Percentiles rank a stretch among this genome's conserved stretches.
These are phyloP conservation scores for Fusarium vanettenii DNA, from an alignment of 2,329 filamentous ascomycete species.

Conservation along the genomic window DNA sequence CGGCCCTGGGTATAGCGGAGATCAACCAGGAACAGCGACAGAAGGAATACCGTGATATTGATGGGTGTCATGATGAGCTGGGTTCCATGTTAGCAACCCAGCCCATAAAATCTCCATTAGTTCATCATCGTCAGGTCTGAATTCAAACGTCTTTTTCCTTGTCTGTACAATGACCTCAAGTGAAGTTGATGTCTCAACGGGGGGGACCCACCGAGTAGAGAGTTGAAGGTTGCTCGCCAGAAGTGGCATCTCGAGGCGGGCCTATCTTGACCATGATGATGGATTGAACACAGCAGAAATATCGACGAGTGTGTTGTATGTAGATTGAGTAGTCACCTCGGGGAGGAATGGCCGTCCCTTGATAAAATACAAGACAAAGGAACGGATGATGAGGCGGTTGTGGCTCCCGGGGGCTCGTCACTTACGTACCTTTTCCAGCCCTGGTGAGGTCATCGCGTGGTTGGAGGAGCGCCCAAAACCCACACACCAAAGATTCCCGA, in stretches of 20 bases:
- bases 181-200: not conserved
- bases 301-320: not conserved
- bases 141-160: not conserved
- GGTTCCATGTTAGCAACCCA: slow-evolving; percentile 16
- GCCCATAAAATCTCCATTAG: not conserved
- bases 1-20: slow-evolving; percentile 64
- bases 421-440: slow-evolving; percentile 15
- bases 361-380: slow-evolving; percentile 1
- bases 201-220: slow-evolving; percentile 42
- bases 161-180: not conserved
- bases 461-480: slow-evolving; percentile 4
- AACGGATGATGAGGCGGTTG: slow-evolving; percentile 18
- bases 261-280: slow-evolving; percentile 23
- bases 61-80: slow-evolving; percentile 70
- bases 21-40: slow-evolving; percentile 74
- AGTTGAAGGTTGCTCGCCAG: slow-evolving; percentile 31
- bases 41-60: slow-evolving; percentile 71
- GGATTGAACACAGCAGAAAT: not conserved
- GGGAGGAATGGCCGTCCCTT: not conserved
- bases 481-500: slow-evolving; percentile 19
- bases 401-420: slow-evolving; percentile 33
- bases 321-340: not conserved
- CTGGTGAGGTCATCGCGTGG: slow-evolving; percentile 38
- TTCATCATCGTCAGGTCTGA: not conserved
- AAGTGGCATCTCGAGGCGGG: slow-evolving; percentile 10